A percentile compares a stretch with the other conserved stretches of the same genome.
Evolutionary conservation across 2,329 filamentous ascomycete genomes (phyloP).

Genomic region (Fusarium drepaniforme): DNA sequence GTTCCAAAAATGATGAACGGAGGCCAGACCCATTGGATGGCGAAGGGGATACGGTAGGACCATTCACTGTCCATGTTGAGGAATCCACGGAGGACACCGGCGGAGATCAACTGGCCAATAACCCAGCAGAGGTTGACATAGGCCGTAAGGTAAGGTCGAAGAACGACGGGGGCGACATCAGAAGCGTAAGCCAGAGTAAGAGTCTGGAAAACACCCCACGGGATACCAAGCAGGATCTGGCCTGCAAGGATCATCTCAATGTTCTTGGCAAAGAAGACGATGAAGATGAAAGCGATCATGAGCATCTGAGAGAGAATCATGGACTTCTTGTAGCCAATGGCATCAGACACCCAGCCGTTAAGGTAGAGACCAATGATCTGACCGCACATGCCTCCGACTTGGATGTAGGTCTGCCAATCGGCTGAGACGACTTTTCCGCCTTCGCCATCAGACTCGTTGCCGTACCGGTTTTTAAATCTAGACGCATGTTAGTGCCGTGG

Average conservation of each 20-base stretch:
- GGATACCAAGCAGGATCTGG: conserved; percentile 69
- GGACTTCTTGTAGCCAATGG: conserved; percentile 70
- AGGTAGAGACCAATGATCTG: conserved; percentile 72
- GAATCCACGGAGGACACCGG: conserved; percentile 58
- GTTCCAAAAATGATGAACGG: conserved; percentile 57
- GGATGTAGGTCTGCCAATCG: conserved; percentile 50
- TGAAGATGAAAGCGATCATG: conserved; percentile 66
- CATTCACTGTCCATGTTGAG: conserved; percentile 54
- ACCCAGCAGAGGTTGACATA: conserved; percentile 65
- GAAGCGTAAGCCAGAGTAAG: conserved; percentile 71
- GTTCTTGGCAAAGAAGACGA: conserved; percentile 70
- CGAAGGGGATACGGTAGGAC: conserved; percentile 62
- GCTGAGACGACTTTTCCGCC: conserved; percentile 39
- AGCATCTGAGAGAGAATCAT: conserved; percentile 65
- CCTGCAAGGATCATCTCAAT: conserved; percentile 65
- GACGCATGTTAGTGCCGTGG: background rate
- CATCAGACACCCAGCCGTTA: conserved; percentile 72
- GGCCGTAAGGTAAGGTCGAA: conserved; percentile 61
- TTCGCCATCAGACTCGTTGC: conserved; percentile 42
- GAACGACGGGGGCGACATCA: conserved; percentile 73
- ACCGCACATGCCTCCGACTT: conserved; percentile 61
- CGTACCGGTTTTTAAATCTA: conserved; percentile 63
- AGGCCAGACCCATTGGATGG: conserved; percentile 62
- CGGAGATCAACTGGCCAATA: conserved; percentile 59
- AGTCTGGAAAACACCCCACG: conserved; percentile 66